phyloP scores from a whole-genome alignment of 495 filamentous ascomycete genomes.

The Umbilicaria muhlenbergii region DNA sequence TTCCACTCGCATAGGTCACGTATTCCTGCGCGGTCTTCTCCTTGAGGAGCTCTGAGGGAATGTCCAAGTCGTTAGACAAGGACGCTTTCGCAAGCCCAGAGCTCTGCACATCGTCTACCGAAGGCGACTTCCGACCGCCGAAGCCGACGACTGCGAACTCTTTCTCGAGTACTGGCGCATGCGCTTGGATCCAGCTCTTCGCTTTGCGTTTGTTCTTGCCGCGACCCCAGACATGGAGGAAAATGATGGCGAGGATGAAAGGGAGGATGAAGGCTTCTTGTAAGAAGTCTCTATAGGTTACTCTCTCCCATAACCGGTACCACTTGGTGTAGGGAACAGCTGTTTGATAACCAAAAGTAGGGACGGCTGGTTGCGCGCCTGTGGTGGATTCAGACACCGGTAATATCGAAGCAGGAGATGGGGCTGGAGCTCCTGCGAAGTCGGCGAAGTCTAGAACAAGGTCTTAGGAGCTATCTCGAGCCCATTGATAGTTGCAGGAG shows the following conservation, averaged over 20 bases:
- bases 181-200: conserved; percentile 61
- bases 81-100: conserved; percentile 23
- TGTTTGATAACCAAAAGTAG: conserved; percentile 22
- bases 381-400: conserved; percentile 18
- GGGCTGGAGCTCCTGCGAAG: conserved; percentile 52
- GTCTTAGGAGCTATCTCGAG: conserved; percentile 1
- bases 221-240: conserved; percentile 71
- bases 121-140: conserved; percentile 25
- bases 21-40: conserved; percentile 77
- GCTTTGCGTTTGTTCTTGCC: conserved; percentile 66
- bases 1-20: conserved; percentile 77
- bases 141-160: conserved; percentile 91
- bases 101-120: conserved; percentile 26
- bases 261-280: conserved; percentile 70
- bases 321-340: conserved; percentile 68
- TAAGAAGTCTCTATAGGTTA: conserved; percentile 65
- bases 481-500: neutral
- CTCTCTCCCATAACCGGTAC: conserved; percentile 92
- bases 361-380: conserved; percentile 27
- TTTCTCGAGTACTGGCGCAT: conserved; percentile 50
- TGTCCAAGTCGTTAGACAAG: conserved; percentile 15
- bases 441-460: conserved; percentile 54
- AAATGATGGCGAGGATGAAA: conserved; percentile 54
- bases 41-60: conserved; percentile 50
- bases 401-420: conserved; percentile 38